Evolutionary conservation across 768 basidiomycete species (phyloP), one percentile per base, ranked within the genome.

Genomic region (Hericium coralloides): DNA sequence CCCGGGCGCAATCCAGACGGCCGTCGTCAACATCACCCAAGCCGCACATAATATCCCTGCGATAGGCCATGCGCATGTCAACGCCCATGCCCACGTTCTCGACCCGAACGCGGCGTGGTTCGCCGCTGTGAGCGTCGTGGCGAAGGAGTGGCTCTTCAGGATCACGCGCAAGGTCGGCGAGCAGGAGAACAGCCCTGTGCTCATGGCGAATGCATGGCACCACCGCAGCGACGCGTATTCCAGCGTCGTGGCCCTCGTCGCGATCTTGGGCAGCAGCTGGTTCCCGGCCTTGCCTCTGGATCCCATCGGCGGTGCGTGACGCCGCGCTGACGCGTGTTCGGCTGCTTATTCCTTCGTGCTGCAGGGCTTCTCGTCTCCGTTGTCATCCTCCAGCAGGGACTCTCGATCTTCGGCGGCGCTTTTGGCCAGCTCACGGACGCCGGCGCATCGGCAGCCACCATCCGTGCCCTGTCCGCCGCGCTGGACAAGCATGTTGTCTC

Each of bases 71-170:
- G 18, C 25, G 56, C 79, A 83, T 36, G 74, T 69, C 8, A 82
- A 89, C 64, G 71, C 73, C 2, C 82, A 84, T 58, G 72, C 73
- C 1, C 80, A 74, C 39, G 70, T 73, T 5, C 75, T 97, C 5
- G 93, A 97, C 67, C 89, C 92, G 43, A 94, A 98, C 66, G 97
- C 97, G 18, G 93, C 94, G 26, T 98, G 95, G 94, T 95, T 98
- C 65, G 97, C 97, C 8, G 83, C 83, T 1, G 64, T 83, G 20
- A 84, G 90, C 60, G 83, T 98, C 2, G 52, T 92, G 3, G 70
- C 79, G 59, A 99, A 99, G 68, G 97, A 99, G 70, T 98, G 88
- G 86, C 69, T 99, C 12, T 98, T 95, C 71, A 77, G 94, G 45
- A 74, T 86, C 49, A 98, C 94, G 49, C 89, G 88, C 66, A 81